Base-by-base conservation (phyloP, 2,329 filamentous ascomycete genomes). In the Alternaria gansuensis region DNA sequence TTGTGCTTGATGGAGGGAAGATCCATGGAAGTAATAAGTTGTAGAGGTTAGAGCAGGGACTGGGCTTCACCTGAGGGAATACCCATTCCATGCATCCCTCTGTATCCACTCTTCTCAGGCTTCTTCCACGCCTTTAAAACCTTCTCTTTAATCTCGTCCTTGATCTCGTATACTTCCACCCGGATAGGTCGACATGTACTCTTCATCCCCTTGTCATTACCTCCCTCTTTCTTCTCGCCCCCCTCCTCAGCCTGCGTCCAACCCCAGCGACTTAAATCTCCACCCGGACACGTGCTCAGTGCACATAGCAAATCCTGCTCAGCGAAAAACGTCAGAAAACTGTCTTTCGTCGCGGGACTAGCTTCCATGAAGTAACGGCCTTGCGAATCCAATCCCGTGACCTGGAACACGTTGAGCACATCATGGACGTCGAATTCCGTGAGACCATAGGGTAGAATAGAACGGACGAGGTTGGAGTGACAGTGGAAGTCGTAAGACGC, bases 391-490 rank as follows among this genome's bases (percentile, higher is more conserved):
- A 95, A 74, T 0, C 91, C 91, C 0, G 92, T 95, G 6, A 93
- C 90, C 75, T 96, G 92, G 73, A 96, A 95, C 3, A 96, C 82
- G 70, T 96, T 96, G 53, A 96, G 82, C 0, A 96, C 91, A 74
- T 96, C 91, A 70, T 96, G 92, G 1, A 95, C 87, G 71, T 95
- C 91, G 29, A 82, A 81, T 77, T 95, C 92, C 5, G 81, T 83
- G 40, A 95, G 75, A 0, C 90, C 90, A 60, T 82, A 88, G 0
- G 88, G 88, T 1, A 88, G 62, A 2, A 95, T 85, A 0, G 92
- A 90, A 4, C 92, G 85, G 1, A 86, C 87, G 10, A 96, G 83
- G 74, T 96, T 96, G 2, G 89, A 92, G 71, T 94, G 91, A 75
- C 92, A 96, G 74, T 95, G 91, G 75, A 86, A 94, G 75, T 95